Conservation (phyloP, 192 early-diverging fungal species). For the Umbelopsis isabellina region DNA sequence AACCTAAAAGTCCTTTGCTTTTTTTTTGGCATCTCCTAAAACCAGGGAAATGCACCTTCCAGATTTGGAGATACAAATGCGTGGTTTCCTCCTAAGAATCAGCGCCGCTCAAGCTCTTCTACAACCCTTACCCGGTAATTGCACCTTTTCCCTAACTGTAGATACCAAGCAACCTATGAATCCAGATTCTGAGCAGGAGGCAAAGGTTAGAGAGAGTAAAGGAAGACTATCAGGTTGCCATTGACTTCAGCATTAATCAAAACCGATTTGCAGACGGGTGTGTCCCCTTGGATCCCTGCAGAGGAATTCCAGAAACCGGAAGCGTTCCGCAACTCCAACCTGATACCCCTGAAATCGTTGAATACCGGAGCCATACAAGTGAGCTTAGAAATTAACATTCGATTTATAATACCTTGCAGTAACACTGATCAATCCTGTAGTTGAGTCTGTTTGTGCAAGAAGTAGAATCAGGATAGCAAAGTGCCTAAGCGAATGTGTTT, state of each 20-base stretch:
- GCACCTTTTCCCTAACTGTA: neutral
- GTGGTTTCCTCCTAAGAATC: neutral
- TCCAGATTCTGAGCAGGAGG: neutral
- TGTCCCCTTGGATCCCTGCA: slow-evolving; percentile 13
- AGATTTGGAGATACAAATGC: slow-evolving; percentile 1
- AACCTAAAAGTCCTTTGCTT: too few species aligned
- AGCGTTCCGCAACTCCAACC: neutral
- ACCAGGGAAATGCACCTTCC: neutral
- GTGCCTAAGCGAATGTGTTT: neutral
- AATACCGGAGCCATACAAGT: neutral
- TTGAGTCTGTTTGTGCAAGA: slow-evolving; percentile 11
- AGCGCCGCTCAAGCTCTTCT: neutral
- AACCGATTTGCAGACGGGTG: neutral
- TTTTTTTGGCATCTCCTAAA: neutral
- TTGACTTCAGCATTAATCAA: neutral
- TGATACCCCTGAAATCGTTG: slow-evolving; percentile 1
- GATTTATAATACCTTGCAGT: neutral
- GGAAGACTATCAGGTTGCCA: neutral
- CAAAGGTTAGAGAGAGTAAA: neutral
- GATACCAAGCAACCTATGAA: neutral
- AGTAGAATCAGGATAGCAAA: neutral
- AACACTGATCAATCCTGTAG: neutral
- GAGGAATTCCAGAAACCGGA: neutral
- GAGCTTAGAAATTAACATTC: neutral
- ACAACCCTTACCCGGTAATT: neutral